Conservation (phyloP, 2,329 filamentous ascomycete genomes). For the Cadophora gregata region DNA sequence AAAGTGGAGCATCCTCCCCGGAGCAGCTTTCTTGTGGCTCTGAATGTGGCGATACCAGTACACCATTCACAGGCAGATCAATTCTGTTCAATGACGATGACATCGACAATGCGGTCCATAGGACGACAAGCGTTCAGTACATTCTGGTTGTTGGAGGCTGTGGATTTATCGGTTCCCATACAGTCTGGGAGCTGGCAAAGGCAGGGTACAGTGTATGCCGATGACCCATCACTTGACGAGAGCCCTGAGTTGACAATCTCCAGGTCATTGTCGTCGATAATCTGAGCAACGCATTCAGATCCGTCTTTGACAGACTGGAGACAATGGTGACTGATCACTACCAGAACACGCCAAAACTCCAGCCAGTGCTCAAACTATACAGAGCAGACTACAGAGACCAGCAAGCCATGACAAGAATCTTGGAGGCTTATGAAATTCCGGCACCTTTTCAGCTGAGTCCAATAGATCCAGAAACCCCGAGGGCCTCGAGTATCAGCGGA, state of each 20-base stretch:
- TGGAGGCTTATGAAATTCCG: slow-evolving; percentile 35
- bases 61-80: slow-evolving; percentile 38
- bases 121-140: slow-evolving; percentile 28
- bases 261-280: slow-evolving; percentile 48
- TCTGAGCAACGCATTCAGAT: slow-evolving; percentile 45
- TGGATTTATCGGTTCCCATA: slow-evolving; percentile 58
- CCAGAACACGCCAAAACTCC: slow-evolving; percentile 24
- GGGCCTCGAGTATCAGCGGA: slow-evolving; percentile 55
- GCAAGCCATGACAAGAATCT: slow-evolving; percentile 35
- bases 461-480: slow-evolving; percentile 13
- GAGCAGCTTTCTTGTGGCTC: slow-evolving; percentile 30
- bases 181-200: slow-evolving; percentile 54
- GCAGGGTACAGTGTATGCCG: slow-evolving; percentile 49
- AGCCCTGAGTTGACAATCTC: background rate
- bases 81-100: slow-evolving; percentile 36
- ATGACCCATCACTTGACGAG: background rate
- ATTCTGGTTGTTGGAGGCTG: slow-evolving; percentile 54
- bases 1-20: slow-evolving; percentile 34
- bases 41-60: slow-evolving; percentile 32
- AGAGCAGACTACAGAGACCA: slow-evolving; percentile 40
- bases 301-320: slow-evolving; percentile 34
- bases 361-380: slow-evolving; percentile 40
- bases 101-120: slow-evolving; percentile 31
- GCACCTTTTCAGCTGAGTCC: slow-evolving; percentile 22
- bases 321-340: slow-evolving; percentile 35